These are phyloP conservation scores for Fragaria ananassa DNA, from an alignment of 306 rosid genomes.

Conservation along the genomic window DNA sequence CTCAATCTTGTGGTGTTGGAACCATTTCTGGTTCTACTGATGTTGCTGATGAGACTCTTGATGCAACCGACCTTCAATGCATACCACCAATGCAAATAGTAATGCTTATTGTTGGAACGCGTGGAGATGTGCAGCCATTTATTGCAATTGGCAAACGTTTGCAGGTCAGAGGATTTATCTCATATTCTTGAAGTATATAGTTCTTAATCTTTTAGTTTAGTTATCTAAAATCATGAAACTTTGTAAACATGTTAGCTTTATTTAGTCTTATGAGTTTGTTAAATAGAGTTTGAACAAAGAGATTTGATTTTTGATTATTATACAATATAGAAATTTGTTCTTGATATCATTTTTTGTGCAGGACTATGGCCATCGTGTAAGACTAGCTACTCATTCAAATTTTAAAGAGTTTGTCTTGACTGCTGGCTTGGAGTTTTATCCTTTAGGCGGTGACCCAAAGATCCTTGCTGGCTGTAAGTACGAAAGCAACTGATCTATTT, in stretches of 20 bases:
- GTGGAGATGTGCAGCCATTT: slow-evolving; percentile 98
- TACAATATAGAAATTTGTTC: slow-evolving; percentile 4
- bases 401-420: slow-evolving; percentile 98
- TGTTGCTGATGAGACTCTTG: slow-evolving; percentile 48
- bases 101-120: slow-evolving; percentile 93
- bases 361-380: slow-evolving; percentile 98
- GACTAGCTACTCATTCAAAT: slow-evolving; percentile 97
- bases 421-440: slow-evolving; percentile 96
- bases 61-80: slow-evolving; percentile 54
- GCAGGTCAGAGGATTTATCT: slow-evolving; percentile 53
- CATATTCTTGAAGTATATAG: not conserved
- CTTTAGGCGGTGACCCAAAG: slow-evolving; percentile 96
- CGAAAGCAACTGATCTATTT: slow-evolving; percentile 25
- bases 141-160: slow-evolving; percentile 91
- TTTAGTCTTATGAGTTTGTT: not conserved
- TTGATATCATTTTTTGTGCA: slow-evolving; percentile 36
- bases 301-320: not conserved
- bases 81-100: slow-evolving; percentile 82
- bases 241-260: not conserved
- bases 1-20: slow-evolving; percentile 42
- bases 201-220: not conserved
- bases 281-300: not conserved
- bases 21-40: slow-evolving; percentile 29
- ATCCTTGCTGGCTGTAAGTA: slow-evolving; percentile 98
- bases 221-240: not conserved